Base-by-base conservation (phyloP, 495 filamentous ascomycete species). In the Emericellopsis terricola region DNA sequence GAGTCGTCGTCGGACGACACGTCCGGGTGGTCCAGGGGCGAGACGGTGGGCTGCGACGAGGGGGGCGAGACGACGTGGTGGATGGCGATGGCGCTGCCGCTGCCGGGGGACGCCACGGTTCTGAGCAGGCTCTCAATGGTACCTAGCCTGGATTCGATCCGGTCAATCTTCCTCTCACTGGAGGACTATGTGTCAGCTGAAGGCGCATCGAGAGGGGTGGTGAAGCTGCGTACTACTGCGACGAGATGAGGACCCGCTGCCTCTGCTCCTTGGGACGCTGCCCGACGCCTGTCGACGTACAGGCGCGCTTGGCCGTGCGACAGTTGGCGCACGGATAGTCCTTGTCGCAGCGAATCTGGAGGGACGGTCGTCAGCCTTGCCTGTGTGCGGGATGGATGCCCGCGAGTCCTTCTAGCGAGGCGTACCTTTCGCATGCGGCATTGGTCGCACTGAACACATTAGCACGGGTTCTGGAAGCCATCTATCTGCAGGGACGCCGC, bases 131-230 rank as follows among this genome's bases (percentile, higher is more conserved):
- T 39, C 43, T 66, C 75, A 35, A 80, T 78, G 26, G 58, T 56
- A 2, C 56, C 63, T 5, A 80, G 62, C 3, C 73, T 71, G 28
- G 68, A 55, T 41, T 74, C 73, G 33, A 80, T 76, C 19, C 63
- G 48, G 42, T 78, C 74, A 30, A 80, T 76, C 50, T 80, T 80
- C 39, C 57, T 62, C 50, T 80, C 75, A 48, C 74, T 79, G 34
- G 21, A 15, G n/a, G 9, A 21, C 15, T 13, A 10, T 11, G 13
- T 14, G 30, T 26, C 15, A 31, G 17, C 8, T 8, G n/a, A n/a
- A n/a, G n/a, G n/a, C 33, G 9, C 23, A 19, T 4, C 10, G 31
- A 1, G 11, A 28, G 26, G n/a, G 19, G 23, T 26, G 23, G 6
- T 26, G 6, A 18, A 33, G 15, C 13, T 18, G 8, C 1, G 48